These are phyloP conservation scores for Ephemerocybe angulata DNA, from an alignment of 768 basidiomycete genomes.

Conservation along the genomic window DNA sequence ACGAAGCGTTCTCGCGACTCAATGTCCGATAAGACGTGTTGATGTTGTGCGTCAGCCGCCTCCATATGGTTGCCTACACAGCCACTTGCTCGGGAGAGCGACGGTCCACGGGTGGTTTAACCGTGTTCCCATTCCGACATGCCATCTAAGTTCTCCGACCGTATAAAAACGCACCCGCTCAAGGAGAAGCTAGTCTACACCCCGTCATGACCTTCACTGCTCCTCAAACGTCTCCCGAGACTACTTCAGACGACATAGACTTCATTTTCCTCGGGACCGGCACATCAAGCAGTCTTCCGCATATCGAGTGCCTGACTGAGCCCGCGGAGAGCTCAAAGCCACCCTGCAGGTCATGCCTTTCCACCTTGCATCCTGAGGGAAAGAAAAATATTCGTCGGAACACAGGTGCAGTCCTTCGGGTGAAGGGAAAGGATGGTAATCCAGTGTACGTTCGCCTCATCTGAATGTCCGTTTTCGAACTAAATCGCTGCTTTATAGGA, in stretches of 20 bases:
- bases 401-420: slow-evolving; percentile 66
- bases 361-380: slow-evolving; percentile 64
- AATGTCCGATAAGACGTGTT: too few relatives aligned
- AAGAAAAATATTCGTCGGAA: slow-evolving; percentile 84
- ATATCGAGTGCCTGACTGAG: slow-evolving; percentile 71
- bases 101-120: too few relatives aligned
- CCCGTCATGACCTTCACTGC: slow-evolving; percentile 1
- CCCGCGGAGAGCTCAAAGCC: slow-evolving; percentile 39
- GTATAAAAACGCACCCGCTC: not conserved
- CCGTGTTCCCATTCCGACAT: too few relatives aligned
- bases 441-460: slow-evolving; percentile 44
- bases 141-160: not conserved
- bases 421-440: slow-evolving; percentile 37
- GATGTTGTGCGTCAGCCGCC: too few relatives aligned
- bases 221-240: not conserved
- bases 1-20: too few relatives aligned
- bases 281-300: slow-evolving; percentile 70
- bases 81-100: too few relatives aligned
- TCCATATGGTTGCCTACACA: too few relatives aligned
- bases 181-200: not conserved
- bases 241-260: slow-evolving; percentile 36
- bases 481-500: slow-evolving; percentile 37
- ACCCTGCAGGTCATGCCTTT: slow-evolving; percentile 62
- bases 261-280: slow-evolving; percentile 84
- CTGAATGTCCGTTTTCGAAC: not conserved